Base-by-base conservation (phyloP, 2,329 filamentous ascomycete genomes). In the Talaromyces piceae region DNA sequence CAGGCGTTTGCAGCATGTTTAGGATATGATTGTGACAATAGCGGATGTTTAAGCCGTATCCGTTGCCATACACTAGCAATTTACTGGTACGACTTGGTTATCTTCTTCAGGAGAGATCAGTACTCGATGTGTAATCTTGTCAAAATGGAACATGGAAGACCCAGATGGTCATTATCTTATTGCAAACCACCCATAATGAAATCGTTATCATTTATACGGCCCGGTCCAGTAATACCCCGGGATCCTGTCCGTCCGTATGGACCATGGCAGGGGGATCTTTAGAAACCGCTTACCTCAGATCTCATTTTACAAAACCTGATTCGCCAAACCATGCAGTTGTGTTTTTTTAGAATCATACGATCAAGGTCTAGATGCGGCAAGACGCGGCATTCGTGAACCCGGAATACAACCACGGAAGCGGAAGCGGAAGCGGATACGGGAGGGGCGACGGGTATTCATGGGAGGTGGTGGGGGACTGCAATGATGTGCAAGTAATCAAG, bases 371-470 rank as follows among this genome's bases (percentile, higher is more conserved):
- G 25, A 37, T 3, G 25, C 37, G 47, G 47, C 22, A 26, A 43
- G 12, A 20, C 50, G 45, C 50, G 41, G 50, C 22, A n/a, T n/a
- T n/a, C n/a, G n/a, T n/a, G n/a, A n/a, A n/a, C n/a, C n/a, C n/a
- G n/a, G n/a, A n/a, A n/a, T 27, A 33, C 13, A n/a, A 18, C 37
- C 52, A 53, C 45, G 51, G 49, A 49, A 41, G 51, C 48, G 48
- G 48, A 41, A 28, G 28, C 26, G 31, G 28, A 44, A 39, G 44
- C 57, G 56, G 57, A 51, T 50, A 11, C 26, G 39, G 56, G 46
- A 44, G 47, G 57, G 60, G 53, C 7, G n/a, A 37, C 16, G 33
- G 33, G 20, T 3, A 37, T 4, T 11, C 2, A 2, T 43, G 9
- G 13, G 4, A 13, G 39, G 39, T 13, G 23, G 39, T 16, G 13